Evolutionary conservation across 2,329 filamentous ascomycete genomes (phyloP).

Genomic region (Botrytis fabae): DNA sequence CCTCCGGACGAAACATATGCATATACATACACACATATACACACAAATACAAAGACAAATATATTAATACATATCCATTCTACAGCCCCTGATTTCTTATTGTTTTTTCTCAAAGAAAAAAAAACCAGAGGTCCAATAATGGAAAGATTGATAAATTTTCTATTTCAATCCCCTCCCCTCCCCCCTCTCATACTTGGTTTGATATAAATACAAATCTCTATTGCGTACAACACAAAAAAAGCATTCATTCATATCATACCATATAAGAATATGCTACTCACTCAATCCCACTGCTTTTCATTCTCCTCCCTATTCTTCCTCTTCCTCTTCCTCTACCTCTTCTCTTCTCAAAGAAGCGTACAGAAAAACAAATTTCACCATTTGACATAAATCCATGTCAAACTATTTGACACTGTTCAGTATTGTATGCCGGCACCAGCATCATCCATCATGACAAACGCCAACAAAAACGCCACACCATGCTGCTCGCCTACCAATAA

Average conservation of each 20-base stretch:
- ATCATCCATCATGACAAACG: conserved; percentile 6
- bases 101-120: background rate
- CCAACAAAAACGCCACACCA: conserved; percentile 22
- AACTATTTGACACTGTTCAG: background rate
- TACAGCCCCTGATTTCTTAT: background rate
- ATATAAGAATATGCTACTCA: background rate
- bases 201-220: background rate
- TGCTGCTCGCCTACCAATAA: conserved; percentile 13
- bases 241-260: background rate
- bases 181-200: background rate
- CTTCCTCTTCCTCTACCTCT: background rate
- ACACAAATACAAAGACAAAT: background rate
- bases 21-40: too few relatives aligned
- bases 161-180: background rate
- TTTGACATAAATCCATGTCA: conserved; percentile 5
- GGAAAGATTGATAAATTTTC: background rate
- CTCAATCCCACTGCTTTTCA: background rate
- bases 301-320: background rate
- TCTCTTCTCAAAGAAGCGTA: background rate
- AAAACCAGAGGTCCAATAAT: too few relatives aligned
- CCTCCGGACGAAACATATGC: background rate
- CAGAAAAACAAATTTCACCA: background rate
- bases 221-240: background rate
- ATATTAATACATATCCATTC: background rate
- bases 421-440: background rate